Base-by-base conservation (phyloP, 192 early-diverging fungal genomes). In the Neocallimastix lanati region DNA sequence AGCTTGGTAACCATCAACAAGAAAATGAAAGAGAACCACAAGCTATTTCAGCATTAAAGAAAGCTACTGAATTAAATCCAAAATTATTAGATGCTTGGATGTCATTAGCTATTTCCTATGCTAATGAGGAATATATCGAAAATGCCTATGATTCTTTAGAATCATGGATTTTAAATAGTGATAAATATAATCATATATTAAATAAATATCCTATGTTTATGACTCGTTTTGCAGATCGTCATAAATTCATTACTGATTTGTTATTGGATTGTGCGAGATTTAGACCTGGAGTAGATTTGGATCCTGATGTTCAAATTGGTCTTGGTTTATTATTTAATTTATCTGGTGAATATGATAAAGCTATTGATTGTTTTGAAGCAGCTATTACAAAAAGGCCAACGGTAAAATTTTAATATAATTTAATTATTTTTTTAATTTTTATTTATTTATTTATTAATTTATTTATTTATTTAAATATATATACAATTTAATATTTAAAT, bases 251-350 rank as follows among this genome's bases (percentile, higher is more conserved):
- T 25, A 90, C 94, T 28, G 82, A 89, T 29, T 81, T 94, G 37
- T 95, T 92, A 82, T 82, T 99, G 29, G 87, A 92, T 77, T 95
- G 96, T 2, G 96, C 92, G 0, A 88, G 93, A 35, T 82, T 81
- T 13, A 82, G 81, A 21, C 85, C 87, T 27, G 91, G 87, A n/a
- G 83, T 86, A 37, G 87, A 94, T 29, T 79, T 95, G 82, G 98
- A 99, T 82, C 86, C 95, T 0, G 93, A 96, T 82, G 93, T 98
- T 0, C 98, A 99, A 85, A 88, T 96, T 58, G 96, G 93, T 2
- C 87, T 99, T 13, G 98, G 98, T 11, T 91, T 99, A 5, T 83
- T 99, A 76, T 99, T 97, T 85, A 95, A 99, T 87, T 92, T 95
- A 28, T 92, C 92, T 15, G 86, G 92, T 29, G 96, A 99, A 82